Percentiles rank a stretch among this genome's conserved stretches.
Conservation (phyloP, 305 asterid genomes). For the Stenogyne calaminthoides region DNA sequence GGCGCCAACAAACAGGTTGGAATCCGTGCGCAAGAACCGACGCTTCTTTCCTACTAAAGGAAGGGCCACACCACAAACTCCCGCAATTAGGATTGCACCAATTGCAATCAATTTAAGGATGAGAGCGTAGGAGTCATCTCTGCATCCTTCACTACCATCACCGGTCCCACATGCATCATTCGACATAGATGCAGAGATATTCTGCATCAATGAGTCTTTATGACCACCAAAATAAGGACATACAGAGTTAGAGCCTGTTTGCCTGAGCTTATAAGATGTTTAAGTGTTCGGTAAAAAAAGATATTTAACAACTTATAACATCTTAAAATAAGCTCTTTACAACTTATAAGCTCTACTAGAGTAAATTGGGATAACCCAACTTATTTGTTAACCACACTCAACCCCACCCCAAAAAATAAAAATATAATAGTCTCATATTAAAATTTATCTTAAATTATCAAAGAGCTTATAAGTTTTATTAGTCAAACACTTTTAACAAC, state of each 20-base stretch:
- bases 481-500: no score
- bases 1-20: slow-evolving; percentile 76
- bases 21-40: slow-evolving; percentile 68
- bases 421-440: no score
- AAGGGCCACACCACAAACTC: slow-evolving; percentile 79
- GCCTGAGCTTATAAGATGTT: no score
- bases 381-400: no score
- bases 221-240: slow-evolving; percentile 32
- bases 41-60: slow-evolving; percentile 84
- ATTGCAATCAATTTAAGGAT: slow-evolving; percentile 77
- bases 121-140: slow-evolving; percentile 55
- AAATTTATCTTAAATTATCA: no score
- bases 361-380: no score
- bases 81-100: slow-evolving; percentile 68
- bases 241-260: slow-evolving; percentile 9
- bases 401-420: no score
- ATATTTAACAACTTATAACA: no score
- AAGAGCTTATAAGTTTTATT: no score
- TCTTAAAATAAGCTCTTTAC: no score
- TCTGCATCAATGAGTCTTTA: slow-evolving; percentile 58
- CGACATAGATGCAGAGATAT: slow-evolving; percentile 60
- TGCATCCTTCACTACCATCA: slow-evolving; percentile 55
- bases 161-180: slow-evolving; percentile 42
- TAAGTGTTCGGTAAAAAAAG: no score
- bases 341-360: no score